Evolutionary conservation across 2,329 filamentous ascomycete genomes (phyloP), one percentile per base, ranked within the genome.

Genomic region (Clarireedia paspali): DNA sequence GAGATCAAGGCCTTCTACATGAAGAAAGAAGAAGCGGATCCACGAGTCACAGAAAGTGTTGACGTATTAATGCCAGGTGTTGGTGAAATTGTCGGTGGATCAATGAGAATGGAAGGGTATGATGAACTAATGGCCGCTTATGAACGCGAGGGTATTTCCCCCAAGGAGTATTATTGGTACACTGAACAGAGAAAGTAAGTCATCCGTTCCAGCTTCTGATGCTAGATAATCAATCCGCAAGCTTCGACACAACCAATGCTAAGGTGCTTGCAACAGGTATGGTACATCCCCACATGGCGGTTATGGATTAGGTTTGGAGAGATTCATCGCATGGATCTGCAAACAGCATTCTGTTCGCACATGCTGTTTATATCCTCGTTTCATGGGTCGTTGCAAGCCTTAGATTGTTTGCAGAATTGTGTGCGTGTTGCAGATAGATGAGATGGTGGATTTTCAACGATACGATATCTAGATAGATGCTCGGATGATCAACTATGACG

Each of bases 1-100:
- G 90, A 92, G 75, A 96, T 99, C 80, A 99, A 99, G 80, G 88
- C 94, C 1, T 99, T 99, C 73, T 99, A 99, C 81, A 99, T 99
- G 94, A 87, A 91, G 74, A 91, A 87, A 74, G 94, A 92, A 66
- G 77, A 79, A 45, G 74, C 80, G 30, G 94, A 99, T 69, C 75
- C 74, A 30, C 82, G 91, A 26, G 90, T 96, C 27, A 99, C 94
- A 0, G 92, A 99, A 78, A 90, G 84, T 60, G 92, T 97, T 14
- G 94, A 99, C 68, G 77, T 79, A 50, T 70, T 86, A 62, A 81
- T 99, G 91, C 94, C 94, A 10, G 90, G 90, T 64, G 94, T 99
- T 26, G 94, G 94, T 58, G 94, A 97, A 78, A 96, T 97, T 68
- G 91, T 97, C 2, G 92, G 94, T 60, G 94, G 92, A 5, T 91